Percentiles rank a stretch among this genome's conserved stretches.
These are phyloP conservation scores for Aspergillus neoniger DNA, from an alignment of 2,329 filamentous ascomycete species.

Conservation along the genomic window DNA sequence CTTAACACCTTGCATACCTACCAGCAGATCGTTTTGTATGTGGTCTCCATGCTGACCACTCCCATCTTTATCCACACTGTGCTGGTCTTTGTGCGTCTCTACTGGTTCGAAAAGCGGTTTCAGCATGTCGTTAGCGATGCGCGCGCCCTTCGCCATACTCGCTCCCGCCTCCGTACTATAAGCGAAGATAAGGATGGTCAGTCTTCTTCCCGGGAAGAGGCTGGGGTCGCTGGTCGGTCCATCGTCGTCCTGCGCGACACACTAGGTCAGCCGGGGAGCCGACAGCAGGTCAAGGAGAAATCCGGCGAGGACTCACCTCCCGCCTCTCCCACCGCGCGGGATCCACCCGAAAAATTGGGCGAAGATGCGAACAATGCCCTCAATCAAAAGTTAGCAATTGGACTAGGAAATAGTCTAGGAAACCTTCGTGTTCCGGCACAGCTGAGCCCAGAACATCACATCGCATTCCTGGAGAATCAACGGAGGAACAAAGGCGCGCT, in stretches of 20 bases:
- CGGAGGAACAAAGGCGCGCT: conserved; percentile 73
- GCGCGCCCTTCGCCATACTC: conserved; percentile 64
- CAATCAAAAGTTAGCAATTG: conserved; percentile 14
- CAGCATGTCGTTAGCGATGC: conserved; percentile 78
- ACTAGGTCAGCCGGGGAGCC: conserved; percentile 27
- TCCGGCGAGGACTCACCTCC: conserved; percentile 30
- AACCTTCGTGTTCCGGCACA: conserved; percentile 56
- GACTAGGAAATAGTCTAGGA: conserved; percentile 51
- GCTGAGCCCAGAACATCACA: conserved; percentile 72
- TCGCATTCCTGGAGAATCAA: conserved; percentile 84
- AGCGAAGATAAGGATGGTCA: conserved; percentile 49
- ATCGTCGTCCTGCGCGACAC: conserved; percentile 43
- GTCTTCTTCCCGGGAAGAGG: conserved; percentile 36
- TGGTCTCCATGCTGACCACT: conserved; percentile 72
- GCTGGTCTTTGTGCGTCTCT: conserved; percentile 88
- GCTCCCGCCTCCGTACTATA: conserved; percentile 59
- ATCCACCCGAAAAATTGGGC: conserved; percentile 21
- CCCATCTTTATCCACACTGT: conserved; percentile 82
- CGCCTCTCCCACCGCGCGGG: conserved; percentile 25
- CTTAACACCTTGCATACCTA: conserved; percentile 69
- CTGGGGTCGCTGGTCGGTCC: conserved; percentile 39
- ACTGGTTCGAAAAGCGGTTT: conserved; percentile 98
- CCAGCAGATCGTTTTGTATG: conserved; percentile 72
- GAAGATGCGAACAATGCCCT: conserved; percentile 17
- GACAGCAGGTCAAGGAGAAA: conserved; percentile 20